Evolutionary conservation across 202 grass and related monocot genomes (phyloP), one percentile per base, ranked within the genome.

Genomic region (Saccharum hybrid): DNA sequence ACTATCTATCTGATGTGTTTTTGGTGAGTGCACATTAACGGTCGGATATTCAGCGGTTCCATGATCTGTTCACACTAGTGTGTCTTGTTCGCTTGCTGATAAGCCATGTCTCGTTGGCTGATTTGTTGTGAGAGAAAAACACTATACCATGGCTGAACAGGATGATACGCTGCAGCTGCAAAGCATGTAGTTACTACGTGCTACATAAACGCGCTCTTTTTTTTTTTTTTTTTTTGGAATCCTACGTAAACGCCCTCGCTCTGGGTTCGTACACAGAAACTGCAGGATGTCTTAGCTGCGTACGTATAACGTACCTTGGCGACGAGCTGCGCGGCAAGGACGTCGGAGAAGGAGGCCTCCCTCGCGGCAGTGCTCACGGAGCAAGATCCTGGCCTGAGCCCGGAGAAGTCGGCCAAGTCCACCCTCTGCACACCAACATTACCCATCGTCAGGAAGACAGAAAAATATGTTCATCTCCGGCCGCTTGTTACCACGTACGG

Each of bases 341-440:
- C 85, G 34, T 94, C 92, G 70, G 62, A 83, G 85, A 94, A 90
- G 75, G 87, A 84, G 0, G 85, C 75, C 62, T 94, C 90, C 85
- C 87, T 92, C 36, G 85, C 78, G 37, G 75, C 72, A 51, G 76
- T 64, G 79, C 87, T 92, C 2, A 86, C 45, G 70, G 78, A 90
- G 68, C 86, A 75, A 5, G 82, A 86, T 40, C 84, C 81, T 14
- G 72, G 80, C 85, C 85, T 86, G 28, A 92, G 87, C 30, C 92
- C 92, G 22, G 92, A 86, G 87, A 94, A 92, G 54, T 90, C 92
- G 30, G 75, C 79, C 18, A 92, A 82, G 48, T 92, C 89, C 34
- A 90, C 42, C 87, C 85, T 90, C 92, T 94, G 81, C 36, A 37
- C 6, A 64, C 45, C 19, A 62, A 36, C 3, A 39, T 60, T 18